Percentiles rank a stretch among this genome's conserved stretches.
Evolutionary conservation across 495 filamentous ascomycete genomes (phyloP).

Genomic region (Staphylotrichum tortipilum): DNA sequence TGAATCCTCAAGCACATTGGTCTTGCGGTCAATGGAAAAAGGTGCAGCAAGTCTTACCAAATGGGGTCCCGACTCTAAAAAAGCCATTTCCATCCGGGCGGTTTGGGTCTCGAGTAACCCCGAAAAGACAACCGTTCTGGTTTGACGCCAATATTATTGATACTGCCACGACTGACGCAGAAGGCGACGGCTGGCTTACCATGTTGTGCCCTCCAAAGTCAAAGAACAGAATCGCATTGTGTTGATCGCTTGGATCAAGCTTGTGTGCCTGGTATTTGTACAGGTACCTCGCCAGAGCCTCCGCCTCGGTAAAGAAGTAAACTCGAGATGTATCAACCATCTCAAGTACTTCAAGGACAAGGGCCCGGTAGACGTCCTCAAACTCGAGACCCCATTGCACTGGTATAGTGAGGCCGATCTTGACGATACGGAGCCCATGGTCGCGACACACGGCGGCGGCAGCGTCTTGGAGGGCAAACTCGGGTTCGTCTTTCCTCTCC

Average conservation of each 20-base stretch:
- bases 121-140: background rate
- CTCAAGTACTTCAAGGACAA: background rate
- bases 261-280: background rate
- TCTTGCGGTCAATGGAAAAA: no score
- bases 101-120: background rate
- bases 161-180: background rate
- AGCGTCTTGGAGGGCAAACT: no score
- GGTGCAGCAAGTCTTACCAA: background rate
- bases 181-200: background rate
- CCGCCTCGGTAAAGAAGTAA: background rate
- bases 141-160: background rate
- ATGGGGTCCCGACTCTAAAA: background rate
- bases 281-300: background rate
- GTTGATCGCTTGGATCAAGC: background rate
- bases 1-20: no score
- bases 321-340: background rate
- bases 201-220: background rate
- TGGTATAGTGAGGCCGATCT: background rate
- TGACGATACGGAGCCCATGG: background rate
- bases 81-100: background rate
- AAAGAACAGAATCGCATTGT: background rate
- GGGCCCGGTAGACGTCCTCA: background rate
- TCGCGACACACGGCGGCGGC: background rate
- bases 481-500: no score
- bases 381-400: background rate